Base-by-base conservation (phyloP, 2,329 filamentous ascomycete species). In the Ascochyta koolunga region DNA sequence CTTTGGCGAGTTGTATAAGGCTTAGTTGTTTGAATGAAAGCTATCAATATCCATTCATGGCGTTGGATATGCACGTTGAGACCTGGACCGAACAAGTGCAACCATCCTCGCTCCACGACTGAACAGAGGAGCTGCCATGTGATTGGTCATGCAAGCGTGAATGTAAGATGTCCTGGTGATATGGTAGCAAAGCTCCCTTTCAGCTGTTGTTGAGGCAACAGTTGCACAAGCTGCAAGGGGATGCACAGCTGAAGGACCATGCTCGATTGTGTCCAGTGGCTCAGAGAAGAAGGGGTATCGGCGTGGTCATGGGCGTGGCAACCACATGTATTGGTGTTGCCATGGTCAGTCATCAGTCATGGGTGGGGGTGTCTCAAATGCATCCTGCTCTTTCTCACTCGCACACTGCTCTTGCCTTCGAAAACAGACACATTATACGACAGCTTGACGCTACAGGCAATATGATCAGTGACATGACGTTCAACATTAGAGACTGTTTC, bases 1-100 rank as follows among this genome's bases (percentile, higher is more conserved):
- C 31, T 62, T 64, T 46, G 57, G 59, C 11, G 33, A 56, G 36
- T 56, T 46, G 40, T 60, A 56, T 31, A 38, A 57, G 35, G 47
- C 47, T 22, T 63, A 42, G 32, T 38, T 7, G 13, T 11, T n/a
- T 7, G 16, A 35, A 35, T 16, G 21, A 22, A 24, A 13, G 3
- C 4, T 38, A 5, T 10, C 11, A 7, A 33, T 5, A n/a, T 13
- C 27, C 31, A 33, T n/a, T 16, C 31, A 33, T 33, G n/a, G 27
- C 11, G 11, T 29, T 29, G 27, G 27, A 11, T 29, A 4, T 29
- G 27, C 27, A 15, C 11, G 10, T 29, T 11, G 11, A 29, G 11
- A 29, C 27, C 11, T 13, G 11, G 9, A 11, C 27, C 27, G n/a
- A 33, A 16, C 2, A 16, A 33, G 31, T 16, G 31, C 15, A 16